A percentile compares a stretch with the other conserved stretches of the same genome.
phyloP scores from a whole-genome alignment of 2,329 filamentous ascomycete species.

The Trichoderma simmonsii region DNA sequence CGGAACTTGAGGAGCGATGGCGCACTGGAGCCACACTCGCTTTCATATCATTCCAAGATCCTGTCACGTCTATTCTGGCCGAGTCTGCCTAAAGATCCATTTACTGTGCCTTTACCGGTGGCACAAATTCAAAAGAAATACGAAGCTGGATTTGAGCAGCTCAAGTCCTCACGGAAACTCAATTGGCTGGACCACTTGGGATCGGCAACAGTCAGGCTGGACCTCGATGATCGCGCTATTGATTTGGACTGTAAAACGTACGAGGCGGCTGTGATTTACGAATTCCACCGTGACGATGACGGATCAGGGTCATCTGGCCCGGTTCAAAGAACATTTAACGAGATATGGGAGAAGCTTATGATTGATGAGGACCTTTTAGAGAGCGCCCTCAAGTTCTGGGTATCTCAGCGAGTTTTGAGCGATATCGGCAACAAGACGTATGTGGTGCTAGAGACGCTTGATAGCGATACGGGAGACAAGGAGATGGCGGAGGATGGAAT shows the following conservation, averaged over 20 bases:
- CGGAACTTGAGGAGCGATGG: slow-evolving; percentile 33
- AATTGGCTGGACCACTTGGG: slow-evolving; percentile 85
- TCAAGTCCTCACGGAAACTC: slow-evolving; percentile 82
- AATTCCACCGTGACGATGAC: slow-evolving; percentile 57
- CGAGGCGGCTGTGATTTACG: slow-evolving; percentile 83
- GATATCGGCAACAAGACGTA: slow-evolving; percentile 55
- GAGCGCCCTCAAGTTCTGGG: slow-evolving; percentile 68
- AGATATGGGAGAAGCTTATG: slow-evolving; percentile 56
- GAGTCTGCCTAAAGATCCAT: slow-evolving; percentile 66
- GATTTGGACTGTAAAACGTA: slow-evolving; percentile 73
- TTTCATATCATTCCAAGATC: slow-evolving; percentile 72
- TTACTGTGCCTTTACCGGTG: slow-evolving; percentile 60
- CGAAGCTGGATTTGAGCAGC: slow-evolving; percentile 68
- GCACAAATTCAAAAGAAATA: slow-evolving; percentile 65
- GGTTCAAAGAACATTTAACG: slow-evolving; percentile 46
- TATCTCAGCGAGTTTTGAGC: slow-evolving; percentile 63
- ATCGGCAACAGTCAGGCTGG: slow-evolving; percentile 74
- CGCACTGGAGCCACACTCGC: slow-evolving; percentile 20
- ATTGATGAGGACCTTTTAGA: slow-evolving; percentile 73
- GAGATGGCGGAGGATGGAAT: slow-evolving; percentile 33
- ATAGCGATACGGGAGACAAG: slow-evolving; percentile 33
- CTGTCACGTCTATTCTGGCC: slow-evolving; percentile 95
- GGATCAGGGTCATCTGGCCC: slow-evolving; percentile 35
- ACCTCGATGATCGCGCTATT: slow-evolving; percentile 76
- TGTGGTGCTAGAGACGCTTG: slow-evolving; percentile 64